A percentile compares a stretch with the other conserved stretches of the same genome.
phyloP scores from a whole-genome alignment of 2,329 filamentous ascomycete genomes.

The Stachybotrys chartarum region DNA sequence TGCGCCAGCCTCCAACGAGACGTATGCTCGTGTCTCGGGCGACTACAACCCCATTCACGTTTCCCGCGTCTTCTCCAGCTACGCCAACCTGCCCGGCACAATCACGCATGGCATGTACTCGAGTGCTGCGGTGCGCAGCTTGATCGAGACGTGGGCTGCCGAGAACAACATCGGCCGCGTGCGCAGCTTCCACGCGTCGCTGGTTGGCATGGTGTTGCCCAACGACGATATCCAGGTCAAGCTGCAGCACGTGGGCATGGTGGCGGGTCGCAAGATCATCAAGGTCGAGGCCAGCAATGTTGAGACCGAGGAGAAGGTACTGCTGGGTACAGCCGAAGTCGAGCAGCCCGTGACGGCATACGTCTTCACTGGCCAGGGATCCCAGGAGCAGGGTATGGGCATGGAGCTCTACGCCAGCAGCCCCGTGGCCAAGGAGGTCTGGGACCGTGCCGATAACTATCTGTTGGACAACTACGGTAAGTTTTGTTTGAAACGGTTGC shows the following conservation, averaged over 20 bases:
- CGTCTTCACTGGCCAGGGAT: conserved; percentile 96
- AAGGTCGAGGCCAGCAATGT: conserved; percentile 96
- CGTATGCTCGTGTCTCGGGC: conserved; percentile 92
- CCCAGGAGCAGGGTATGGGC: conserved; percentile 98
- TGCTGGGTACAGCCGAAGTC: conserved; percentile 91
- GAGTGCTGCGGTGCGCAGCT: conserved; percentile 87
- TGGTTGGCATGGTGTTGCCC: conserved; percentile 98
- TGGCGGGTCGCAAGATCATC: conserved; percentile 97
- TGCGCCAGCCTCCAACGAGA: conserved; percentile 94
- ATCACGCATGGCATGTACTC: conserved; percentile 99
- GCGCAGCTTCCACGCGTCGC: conserved; percentile 89
- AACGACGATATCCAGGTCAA: conserved; percentile 94
- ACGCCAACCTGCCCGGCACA: conserved; percentile 90
- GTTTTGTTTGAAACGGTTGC: conserved; percentile 16
- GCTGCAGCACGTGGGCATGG: conserved; percentile 95
- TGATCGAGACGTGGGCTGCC: conserved; percentile 97
- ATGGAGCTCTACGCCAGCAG: conserved; percentile 98
- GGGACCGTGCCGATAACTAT: conserved; percentile 96
- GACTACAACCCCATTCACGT: conserved; percentile 99
- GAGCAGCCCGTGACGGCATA: conserved; percentile 96
- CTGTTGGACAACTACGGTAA: conserved; percentile 97
- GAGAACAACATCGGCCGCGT: conserved; percentile 98
- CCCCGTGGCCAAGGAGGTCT: conserved; percentile 89
- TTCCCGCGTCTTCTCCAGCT: conserved; percentile 90
- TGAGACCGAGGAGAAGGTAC: conserved; percentile 92